Evolutionary conservation across 768 basidiomycete genomes (phyloP), one percentile per base, ranked within the genome.

Genomic region (Trametes villosa): DNA sequence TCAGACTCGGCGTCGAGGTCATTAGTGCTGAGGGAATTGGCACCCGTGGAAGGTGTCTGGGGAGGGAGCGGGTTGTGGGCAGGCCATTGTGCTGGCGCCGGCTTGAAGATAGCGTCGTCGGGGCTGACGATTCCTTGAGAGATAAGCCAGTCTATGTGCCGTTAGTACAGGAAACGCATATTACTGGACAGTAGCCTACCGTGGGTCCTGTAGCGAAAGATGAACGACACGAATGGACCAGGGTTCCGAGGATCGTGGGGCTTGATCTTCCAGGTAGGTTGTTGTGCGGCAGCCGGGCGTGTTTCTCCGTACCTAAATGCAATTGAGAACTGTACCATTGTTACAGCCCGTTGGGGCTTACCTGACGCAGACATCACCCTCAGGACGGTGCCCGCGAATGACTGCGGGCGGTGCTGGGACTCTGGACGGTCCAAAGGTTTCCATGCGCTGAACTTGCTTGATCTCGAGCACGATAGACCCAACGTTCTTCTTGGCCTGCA

Each of bases 161-260:
- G 62, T 1, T 64, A 65, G 54, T 17, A 22, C 9, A 41, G 24
- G 20, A 27, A 1, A 31, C 12, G 24, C 13, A 17, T 20, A 31
- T 8, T 11, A 31, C 3, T n/a, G 13, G 15, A 51, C 22, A 44
- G 9, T 2, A 1, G 22, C 65, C 34, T 60, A 86, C 87, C 84
- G 56, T 71, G 74, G 36, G 83, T 76, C 26, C 86, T 76, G 70
- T 91, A 91, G 40, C 85, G 78, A 69, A 90, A 91, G 3, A 83
- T 75, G 67, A 91, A 91, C 17, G 85, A 83, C 26, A 88, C 85
- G 54, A 81, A 83, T n/a, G 86, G 82, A 4, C 70, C 66, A 8
- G 71, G 72, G 20, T 67, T 59, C 17, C 72, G 68, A 27, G 74
- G 69, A 30, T 83, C 81, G 64, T 83, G 77, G 0, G 85, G 76